Evolutionary conservation across 2,329 filamentous ascomycete genomes (phyloP).

Genomic region (Nemania sp.): DNA sequence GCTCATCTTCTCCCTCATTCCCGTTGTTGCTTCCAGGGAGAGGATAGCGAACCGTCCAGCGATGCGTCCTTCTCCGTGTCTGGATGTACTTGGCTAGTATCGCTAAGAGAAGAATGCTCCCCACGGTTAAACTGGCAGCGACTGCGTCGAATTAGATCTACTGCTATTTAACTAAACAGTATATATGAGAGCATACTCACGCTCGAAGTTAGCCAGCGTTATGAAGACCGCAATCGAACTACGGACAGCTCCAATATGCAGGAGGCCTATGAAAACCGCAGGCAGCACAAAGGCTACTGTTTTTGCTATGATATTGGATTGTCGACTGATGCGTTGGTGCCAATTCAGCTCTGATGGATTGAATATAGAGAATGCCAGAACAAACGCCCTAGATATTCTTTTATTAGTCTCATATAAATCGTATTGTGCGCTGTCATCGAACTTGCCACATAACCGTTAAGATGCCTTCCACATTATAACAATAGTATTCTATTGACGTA

Average conservation of each 20-base stretch:
- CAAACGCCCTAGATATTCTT: constrained; percentile 49
- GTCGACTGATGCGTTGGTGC: constrained; percentile 47
- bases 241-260: constrained; percentile 49
- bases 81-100: constrained; percentile 56
- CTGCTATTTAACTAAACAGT: background rate
- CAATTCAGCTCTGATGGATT: constrained; percentile 46
- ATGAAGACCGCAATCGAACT: constrained; percentile 49
- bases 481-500: constrained; percentile 58
- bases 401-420: constrained; percentile 4
- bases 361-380: constrained; percentile 54
- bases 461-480: constrained; percentile 62
- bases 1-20: constrained; percentile 24
- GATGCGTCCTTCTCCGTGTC: constrained; percentile 50
- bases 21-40: constrained; percentile 44
- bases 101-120: constrained; percentile 52
- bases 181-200: constrained; percentile 51
- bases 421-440: background rate
- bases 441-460: constrained; percentile 60
- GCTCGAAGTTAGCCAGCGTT: constrained; percentile 53
- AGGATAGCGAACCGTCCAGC: constrained; percentile 47
- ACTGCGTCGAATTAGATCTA: constrained; percentile 45
- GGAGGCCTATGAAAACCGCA: constrained; percentile 50
- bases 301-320: constrained; percentile 50
- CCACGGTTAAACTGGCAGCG: constrained; percentile 51
- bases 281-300: constrained; percentile 54